A percentile compares a stretch with the other conserved stretches of the same genome.
Conservation (phyloP, 1,284 basidiomycete species). For the Wallemia ichthyophaga region DNA sequence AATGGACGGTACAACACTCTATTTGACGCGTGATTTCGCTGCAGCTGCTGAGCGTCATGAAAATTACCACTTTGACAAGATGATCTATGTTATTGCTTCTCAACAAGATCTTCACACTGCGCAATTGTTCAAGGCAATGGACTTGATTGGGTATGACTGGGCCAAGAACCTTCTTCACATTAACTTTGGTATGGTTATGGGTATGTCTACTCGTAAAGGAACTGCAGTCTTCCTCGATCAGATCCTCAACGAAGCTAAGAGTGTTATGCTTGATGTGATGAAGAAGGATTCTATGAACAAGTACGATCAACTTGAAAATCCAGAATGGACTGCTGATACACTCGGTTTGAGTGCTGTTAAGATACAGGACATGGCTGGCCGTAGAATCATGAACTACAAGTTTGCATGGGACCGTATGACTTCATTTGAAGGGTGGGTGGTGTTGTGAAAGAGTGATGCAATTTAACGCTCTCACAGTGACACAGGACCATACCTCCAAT, state of each 20-base stretch:
- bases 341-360: conserved; percentile 90
- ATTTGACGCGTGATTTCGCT: conserved; percentile 92
- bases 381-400: conserved; percentile 14
- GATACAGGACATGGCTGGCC: conserved; percentile 92
- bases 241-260: conserved; percentile 68
- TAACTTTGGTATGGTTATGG: conserved; percentile 66
- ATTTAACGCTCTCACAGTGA: not conserved
- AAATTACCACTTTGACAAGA: conserved; percentile 85
- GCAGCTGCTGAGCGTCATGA: conserved; percentile 77
- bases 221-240: conserved; percentile 88
- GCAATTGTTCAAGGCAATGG: conserved; percentile 82
- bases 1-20: conserved; percentile 84
- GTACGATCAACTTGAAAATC: conserved; percentile 63
- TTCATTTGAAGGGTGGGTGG: conserved; percentile 90
- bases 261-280: conserved; percentile 94
- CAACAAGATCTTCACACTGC: conserved; percentile 80
- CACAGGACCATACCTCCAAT: conserved; percentile 49
- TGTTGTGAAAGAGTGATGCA: conserved; percentile 11
- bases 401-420: conserved; percentile 64
- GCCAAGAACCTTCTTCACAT: conserved; percentile 55
- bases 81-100: conserved; percentile 84
- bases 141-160: conserved; percentile 69
- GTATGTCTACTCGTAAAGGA: conserved; percentile 93
- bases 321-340: conserved; percentile 46
- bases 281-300: conserved; percentile 62